Conservation (phyloP, 2,329 filamentous ascomycete species). For the Herpotrichia juniperi region DNA sequence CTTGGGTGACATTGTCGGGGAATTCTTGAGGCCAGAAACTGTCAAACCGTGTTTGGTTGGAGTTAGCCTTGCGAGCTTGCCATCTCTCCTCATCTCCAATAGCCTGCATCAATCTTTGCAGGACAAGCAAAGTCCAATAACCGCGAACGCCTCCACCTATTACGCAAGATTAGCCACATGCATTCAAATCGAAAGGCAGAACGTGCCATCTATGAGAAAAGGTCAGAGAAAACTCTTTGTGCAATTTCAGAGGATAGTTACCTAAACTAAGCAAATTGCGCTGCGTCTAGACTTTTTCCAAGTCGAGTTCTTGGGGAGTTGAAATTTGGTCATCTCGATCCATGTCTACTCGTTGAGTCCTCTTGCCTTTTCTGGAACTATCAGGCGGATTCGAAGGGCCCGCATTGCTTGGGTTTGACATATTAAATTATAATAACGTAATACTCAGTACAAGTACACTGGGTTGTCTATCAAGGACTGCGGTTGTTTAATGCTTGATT, state of each 20-base stretch:
- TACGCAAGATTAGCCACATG: background rate
- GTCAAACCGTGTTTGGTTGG: background rate
- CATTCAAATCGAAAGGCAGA: background rate
- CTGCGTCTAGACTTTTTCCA: no score
- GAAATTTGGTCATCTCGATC: no score
- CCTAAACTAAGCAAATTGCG: slow-evolving; percentile 11
- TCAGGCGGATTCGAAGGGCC: no score
- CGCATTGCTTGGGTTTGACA: no score
- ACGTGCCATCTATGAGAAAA: background rate
- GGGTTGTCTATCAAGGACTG: no score
- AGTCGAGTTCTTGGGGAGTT: no score
- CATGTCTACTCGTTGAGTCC: no score
- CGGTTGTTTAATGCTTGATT: no score
- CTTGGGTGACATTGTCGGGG: slow-evolving; percentile 3
- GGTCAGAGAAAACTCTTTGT: background rate
- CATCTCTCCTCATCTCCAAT: slow-evolving; percentile 3
- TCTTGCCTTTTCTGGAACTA: no score
- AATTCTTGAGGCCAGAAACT: slow-evolving; percentile 7
- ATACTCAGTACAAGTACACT: no score
- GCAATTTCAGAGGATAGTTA: no score
- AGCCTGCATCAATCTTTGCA: slow-evolving; percentile 7
- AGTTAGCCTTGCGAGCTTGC: background rate
- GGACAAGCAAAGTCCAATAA: slow-evolving; percentile 11
- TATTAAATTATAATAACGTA: no score
- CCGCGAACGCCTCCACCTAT: slow-evolving; percentile 12